A percentile compares a stretch with the other conserved stretches of the same genome.
Evolutionary conservation across 305 asterid species (phyloP).

Genomic region (Fraxinus greggii): DNA sequence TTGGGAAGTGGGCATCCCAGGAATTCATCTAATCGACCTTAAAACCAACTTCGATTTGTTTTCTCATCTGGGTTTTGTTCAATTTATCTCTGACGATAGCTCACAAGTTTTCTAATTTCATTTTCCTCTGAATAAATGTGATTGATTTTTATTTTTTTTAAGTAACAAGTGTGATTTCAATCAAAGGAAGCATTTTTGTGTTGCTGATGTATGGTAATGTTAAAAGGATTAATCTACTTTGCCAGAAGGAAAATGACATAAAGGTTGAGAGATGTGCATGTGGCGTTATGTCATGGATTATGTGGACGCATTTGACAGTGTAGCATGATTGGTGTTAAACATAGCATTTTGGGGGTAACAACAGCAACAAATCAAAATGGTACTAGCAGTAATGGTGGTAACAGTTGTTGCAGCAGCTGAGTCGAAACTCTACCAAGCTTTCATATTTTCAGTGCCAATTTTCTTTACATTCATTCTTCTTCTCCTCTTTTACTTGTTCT

Average conservation of each 20-base stretch:
- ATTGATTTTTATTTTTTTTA: neutral
- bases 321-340: neutral
- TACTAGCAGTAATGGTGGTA: constrained; percentile 18
- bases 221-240: neutral
- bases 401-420: constrained; percentile 46
- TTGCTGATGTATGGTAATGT: constrained; percentile 29
- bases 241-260: too few species aligned
- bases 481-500: constrained; percentile 60
- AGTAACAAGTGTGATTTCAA: neutral
- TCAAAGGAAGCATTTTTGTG: neutral
- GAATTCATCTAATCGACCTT: constrained; percentile 10
- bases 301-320: too few species aligned
- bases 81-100: neutral
- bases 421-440: constrained; percentile 62
- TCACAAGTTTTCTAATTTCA: neutral
- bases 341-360: constrained; percentile 24
- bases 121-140: constrained; percentile 12
- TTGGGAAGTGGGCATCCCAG: neutral
- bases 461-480: constrained; percentile 69
- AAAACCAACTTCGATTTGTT: constrained; percentile 15
- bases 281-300: too few species aligned
- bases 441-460: constrained; percentile 70
- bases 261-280: too few species aligned
- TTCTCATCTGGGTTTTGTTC: constrained; percentile 6
- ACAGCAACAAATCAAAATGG: constrained; percentile 20